Conservation (phyloP, 2,329 filamentous ascomycete species). For the Stachybotrys chlorohalonatus region DNA sequence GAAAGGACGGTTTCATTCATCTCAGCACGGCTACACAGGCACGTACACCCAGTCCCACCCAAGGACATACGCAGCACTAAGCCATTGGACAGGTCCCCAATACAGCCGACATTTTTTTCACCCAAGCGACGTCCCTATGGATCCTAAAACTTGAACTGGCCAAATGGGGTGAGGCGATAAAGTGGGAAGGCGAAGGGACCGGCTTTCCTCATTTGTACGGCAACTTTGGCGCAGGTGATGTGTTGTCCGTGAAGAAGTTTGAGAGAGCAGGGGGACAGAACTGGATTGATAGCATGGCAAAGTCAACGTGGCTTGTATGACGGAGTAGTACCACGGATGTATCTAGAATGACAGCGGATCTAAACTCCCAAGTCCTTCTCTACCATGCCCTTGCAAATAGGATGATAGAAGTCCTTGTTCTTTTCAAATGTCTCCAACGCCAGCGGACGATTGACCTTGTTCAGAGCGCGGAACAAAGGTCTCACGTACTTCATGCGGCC, state of each 20-base stretch:
- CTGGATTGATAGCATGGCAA: slow-evolving; percentile 38
- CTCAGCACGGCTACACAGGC: slow-evolving; percentile 49
- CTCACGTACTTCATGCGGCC: slow-evolving; percentile 97
- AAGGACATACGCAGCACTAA: not conserved
- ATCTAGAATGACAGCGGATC: not conserved
- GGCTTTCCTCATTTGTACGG: slow-evolving; percentile 52
- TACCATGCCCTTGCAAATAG: slow-evolving; percentile 79
- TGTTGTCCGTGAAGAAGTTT: slow-evolving; percentile 38
- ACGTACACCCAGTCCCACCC: slow-evolving; percentile 4
- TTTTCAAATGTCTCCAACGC: slow-evolving; percentile 77
- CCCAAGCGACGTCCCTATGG: slow-evolving; percentile 29
- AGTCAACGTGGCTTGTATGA: slow-evolving; percentile 31
- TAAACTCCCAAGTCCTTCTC: slow-evolving; percentile 65
- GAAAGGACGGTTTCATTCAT: slow-evolving; percentile 52
- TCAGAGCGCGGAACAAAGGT: slow-evolving; percentile 69
- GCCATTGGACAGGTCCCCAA: slow-evolving; percentile 27
- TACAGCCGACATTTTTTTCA: slow-evolving; percentile 37
- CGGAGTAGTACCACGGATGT: slow-evolving; percentile 2
- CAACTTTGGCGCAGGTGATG: slow-evolving; percentile 44
- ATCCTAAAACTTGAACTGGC: slow-evolving; percentile 44
- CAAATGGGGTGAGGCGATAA: slow-evolving; percentile 32
- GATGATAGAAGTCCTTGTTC: slow-evolving; percentile 90
- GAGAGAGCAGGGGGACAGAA: slow-evolving; percentile 29
- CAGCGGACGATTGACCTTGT: slow-evolving; percentile 62
- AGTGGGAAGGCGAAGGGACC: slow-evolving; percentile 38